Evolutionary conservation across 352 stramenopile genomes (phyloP).

Genomic region (Pythium myriotylum): DNA sequence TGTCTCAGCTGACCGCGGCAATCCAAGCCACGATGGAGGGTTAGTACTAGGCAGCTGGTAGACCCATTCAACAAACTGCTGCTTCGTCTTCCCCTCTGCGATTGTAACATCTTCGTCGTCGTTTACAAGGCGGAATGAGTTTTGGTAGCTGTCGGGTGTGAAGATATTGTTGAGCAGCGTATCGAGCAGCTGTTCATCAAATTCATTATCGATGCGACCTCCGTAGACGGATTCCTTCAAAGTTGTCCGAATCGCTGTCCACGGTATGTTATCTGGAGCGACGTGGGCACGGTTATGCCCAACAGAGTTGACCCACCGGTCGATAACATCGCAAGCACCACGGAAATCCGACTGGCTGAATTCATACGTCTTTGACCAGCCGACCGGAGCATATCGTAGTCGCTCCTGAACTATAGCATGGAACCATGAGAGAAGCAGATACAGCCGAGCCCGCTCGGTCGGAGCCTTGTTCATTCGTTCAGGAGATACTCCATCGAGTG

Average conservation of each 20-base stretch:
- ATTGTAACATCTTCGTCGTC: constrained; percentile 63
- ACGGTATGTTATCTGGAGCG: constrained; percentile 97
- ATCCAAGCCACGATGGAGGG: constrained; percentile 91
- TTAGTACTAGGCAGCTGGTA: constrained; percentile 87
- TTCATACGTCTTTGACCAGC: constrained; percentile 99
- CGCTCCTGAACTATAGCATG: constrained; percentile 98
- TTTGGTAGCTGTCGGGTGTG: constrained; percentile 94
- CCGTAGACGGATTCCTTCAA: constrained; percentile 98
- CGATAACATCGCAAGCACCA: constrained; percentile 97
- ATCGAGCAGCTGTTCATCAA: constrained; percentile 96
- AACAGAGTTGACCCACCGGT: constrained; percentile 94
- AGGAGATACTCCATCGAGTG: constrained; percentile 92
- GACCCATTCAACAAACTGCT: constrained; percentile 92
- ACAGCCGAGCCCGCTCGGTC: constrained; percentile 91
- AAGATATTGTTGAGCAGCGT: constrained; percentile 94
- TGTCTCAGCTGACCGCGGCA: constrained; percentile 91
- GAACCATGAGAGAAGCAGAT: constrained; percentile 97
- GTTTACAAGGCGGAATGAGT: constrained; percentile 69
- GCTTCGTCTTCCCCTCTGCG: constrained; percentile 89
- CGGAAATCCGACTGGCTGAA: constrained; percentile 99
- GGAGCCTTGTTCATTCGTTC: constrained; percentile 91
- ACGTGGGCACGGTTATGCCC: constrained; percentile 84
- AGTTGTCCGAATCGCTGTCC: constrained; percentile 96
- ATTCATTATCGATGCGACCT: constrained; percentile 95
- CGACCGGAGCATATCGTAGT: constrained; percentile 96